Base-by-base conservation (phyloP, 225 moss, liverwort and hornwort species). In the Marchantia polymorpha region DNA sequence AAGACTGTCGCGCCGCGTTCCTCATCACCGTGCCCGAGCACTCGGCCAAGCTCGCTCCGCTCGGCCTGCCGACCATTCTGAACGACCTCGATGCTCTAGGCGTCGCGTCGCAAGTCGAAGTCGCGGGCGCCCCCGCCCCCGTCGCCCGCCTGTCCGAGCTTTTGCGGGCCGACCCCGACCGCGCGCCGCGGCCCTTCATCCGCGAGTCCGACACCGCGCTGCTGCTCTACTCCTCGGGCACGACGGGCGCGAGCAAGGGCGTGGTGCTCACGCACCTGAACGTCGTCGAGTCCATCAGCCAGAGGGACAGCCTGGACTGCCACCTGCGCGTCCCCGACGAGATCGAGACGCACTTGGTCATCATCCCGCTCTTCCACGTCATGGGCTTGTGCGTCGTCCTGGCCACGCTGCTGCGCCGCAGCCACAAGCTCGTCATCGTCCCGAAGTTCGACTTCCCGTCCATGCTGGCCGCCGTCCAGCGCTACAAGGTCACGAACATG, bases 151-250 rank as follows among this genome's bases (percentile, higher is more conserved):
- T 87, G 49, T 90, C 90, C 16, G 89, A 87, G 52, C 89, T 95
- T 46, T 72, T 90, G 10, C 53, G 25, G 11, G 76, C 81, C 55
- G 86, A 91, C 81, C 85, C 86, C 2, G 72, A 51, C 10, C 83
- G 39, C 16, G 64, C 68, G 63, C 91, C 93, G 15, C 79, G 61
- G 22, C 86, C 86, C 9, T 79, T 48, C 31, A 73, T 93, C 56
- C 64, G 79, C 30, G 87, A 86, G 72, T 86, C 79, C 22, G 95
- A 95, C 47, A 76, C 84, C 15, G 84, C 84, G 11, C 52, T 83
- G 26, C 25, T 96, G 59, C 81, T 96, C 0, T 92, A 91, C 27
- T 96, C 96, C 0, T 96, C 96, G 30, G 96, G 96, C 61, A 96
- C 96, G 0, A 91, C 96, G 17, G 94, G 96, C 29, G 79, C 83